Conservation (phyloP, 306 rosid species). For the Cercis canadensis region DNA sequence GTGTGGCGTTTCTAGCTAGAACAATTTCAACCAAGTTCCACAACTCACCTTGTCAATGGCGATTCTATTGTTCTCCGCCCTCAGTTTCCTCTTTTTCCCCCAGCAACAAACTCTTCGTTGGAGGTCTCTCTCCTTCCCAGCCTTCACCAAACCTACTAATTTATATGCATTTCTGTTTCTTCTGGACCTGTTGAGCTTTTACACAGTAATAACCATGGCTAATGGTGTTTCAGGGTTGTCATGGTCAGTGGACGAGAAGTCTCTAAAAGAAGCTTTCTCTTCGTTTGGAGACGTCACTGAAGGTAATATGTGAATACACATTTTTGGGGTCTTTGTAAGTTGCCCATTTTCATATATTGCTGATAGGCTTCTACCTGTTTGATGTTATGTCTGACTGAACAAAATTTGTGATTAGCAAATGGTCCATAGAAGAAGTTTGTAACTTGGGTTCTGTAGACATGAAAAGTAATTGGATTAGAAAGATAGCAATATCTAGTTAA, state of each 20-base stretch:
- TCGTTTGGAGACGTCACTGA: constrained; percentile 82
- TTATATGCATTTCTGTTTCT: background rate
- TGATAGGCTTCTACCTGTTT: constrained; percentile 40
- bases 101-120: constrained; percentile 78
- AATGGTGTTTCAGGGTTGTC: constrained; percentile 67
- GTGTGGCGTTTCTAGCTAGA: constrained; percentile 18
- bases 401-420: background rate
- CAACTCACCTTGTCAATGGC: constrained; percentile 25
- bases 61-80: constrained; percentile 56
- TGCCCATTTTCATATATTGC: background rate
- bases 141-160: background rate
- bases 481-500: too few species aligned
- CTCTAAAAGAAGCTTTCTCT: constrained; percentile 80
- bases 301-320: constrained; percentile 42
- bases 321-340: background rate
- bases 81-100: constrained; percentile 43
- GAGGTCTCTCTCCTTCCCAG: constrained; percentile 53
- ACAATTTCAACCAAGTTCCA: constrained; percentile 28
- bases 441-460: background rate
- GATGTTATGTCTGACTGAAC: constrained; percentile 46
- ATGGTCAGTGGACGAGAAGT: constrained; percentile 86
- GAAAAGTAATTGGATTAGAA: too few species aligned
- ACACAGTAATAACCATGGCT: constrained; percentile 4
- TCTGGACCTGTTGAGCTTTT: background rate
- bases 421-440: too few species aligned